These are phyloP conservation scores for Neurospora sp. DNA, from an alignment of 495 filamentous ascomycete genomes.

Conservation along the genomic window DNA sequence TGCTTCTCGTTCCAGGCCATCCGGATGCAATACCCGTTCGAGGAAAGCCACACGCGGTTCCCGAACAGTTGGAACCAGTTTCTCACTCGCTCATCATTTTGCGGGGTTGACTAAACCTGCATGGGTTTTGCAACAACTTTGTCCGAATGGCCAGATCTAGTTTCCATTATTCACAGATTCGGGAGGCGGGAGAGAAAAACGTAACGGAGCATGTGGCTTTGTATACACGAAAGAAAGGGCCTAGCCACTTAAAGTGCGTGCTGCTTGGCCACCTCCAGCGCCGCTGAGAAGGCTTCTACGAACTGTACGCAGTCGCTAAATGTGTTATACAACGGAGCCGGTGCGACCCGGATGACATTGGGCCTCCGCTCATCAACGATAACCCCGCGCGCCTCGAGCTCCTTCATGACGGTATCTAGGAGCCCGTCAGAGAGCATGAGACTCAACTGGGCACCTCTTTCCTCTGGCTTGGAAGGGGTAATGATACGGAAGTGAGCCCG, in stretches of 20 bases:
- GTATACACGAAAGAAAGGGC: neutral
- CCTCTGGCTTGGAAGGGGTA: slow-evolving; percentile 60
- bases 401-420: slow-evolving; percentile 57
- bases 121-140: neutral
- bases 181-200: neutral
- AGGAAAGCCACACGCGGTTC: neutral
- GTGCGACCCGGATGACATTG: slow-evolving; percentile 86
- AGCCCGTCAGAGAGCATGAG: slow-evolving; percentile 56
- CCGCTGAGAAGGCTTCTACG: slow-evolving; percentile 49
- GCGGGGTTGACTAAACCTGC: neutral
- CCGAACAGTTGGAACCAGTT: neutral
- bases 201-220: neutral
- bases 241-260: neutral
- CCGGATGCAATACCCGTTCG: neutral
- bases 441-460: slow-evolving; percentile 83
- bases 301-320: slow-evolving; percentile 75
- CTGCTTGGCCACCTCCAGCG: slow-evolving; percentile 28
- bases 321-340: slow-evolving; percentile 81
- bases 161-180: neutral
- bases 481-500: slow-evolving; percentile 59
- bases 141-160: neutral
- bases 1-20: neutral
- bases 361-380: slow-evolving; percentile 85
- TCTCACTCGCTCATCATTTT: neutral
- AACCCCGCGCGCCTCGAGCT: slow-evolving; percentile 57